Base-by-base conservation (phyloP, 2,329 filamentous ascomycete species). In the Cryphonectria nitschkei region DNA sequence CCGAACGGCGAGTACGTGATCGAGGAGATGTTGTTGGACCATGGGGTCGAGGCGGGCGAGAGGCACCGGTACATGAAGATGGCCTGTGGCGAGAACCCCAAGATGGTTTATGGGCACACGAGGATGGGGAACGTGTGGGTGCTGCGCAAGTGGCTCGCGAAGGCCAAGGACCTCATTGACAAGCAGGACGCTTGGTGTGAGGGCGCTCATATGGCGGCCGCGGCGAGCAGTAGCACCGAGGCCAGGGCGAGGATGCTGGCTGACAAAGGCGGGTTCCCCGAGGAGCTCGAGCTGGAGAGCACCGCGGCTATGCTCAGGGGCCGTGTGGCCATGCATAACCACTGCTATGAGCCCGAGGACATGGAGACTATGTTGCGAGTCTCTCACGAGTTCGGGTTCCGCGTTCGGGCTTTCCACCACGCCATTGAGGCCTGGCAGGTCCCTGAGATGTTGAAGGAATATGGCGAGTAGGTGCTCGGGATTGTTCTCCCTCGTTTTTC, bases 71-170 rank as follows among this genome's bases (percentile, higher is more conserved):
- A 83, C 73, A 80, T 84, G 77, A 84, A 84, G 74, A 82, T 84
- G 79, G 83, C 83, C 0, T 82, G 82, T 72, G 83, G 83, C 11
- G 83, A 84, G 74, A 85, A 84, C 71, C 82, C 82, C n/a, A 81
- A 79, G 69, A 46, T 70, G 0, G 70, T 78, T 0, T 83, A 83
- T 73, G 75, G 75, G 5, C 80, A 83, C 65, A 81, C 78, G 3
- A 78, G 82, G 34, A 81, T 83, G 76, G 82, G 81, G 1, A 79
- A 81, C 70, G 79, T 81, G 1, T 84, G 78, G 76, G 75, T 79
- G 22, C 76, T 84, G 52, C 77, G 83, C 6, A 76, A 80, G 61
- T 82, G 82, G 61, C 78, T 83, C 62, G 77, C 76, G n/a, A 75
- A 76, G 64, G 82, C 81, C 1, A 78, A 76, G 67, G 76, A 80